Evolutionary conservation across 257 asterid genomes (phyloP).

Genomic region (Nicotiana noctiflora): DNA sequence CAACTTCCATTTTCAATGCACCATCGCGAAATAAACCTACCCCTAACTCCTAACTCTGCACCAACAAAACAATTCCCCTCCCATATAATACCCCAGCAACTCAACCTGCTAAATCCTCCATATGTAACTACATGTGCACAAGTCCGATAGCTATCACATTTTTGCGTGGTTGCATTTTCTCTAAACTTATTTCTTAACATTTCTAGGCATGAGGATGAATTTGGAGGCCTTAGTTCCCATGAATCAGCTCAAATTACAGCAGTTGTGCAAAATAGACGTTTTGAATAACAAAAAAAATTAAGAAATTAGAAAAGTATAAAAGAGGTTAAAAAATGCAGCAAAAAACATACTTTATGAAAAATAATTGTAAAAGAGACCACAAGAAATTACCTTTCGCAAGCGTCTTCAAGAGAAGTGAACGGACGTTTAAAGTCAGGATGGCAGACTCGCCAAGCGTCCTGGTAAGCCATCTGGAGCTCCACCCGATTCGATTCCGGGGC

Average conservation of each 20-base stretch:
- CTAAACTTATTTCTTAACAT: background rate
- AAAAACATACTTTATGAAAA: background rate
- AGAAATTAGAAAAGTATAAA: background rate
- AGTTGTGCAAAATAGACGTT: background rate
- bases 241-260: background rate
- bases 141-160: background rate
- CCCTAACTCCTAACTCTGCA: too few species aligned
- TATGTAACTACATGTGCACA: background rate
- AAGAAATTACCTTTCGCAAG: constrained; percentile 68
- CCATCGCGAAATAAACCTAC: background rate
- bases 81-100: background rate
- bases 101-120: background rate
- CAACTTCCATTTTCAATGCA: background rate
- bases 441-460: constrained; percentile 98
- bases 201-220: background rate
- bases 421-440: constrained; percentile 94
- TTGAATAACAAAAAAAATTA: background rate
- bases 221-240: background rate
- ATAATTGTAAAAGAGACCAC: background rate
- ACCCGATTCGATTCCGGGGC: constrained; percentile 18
- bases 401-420: constrained; percentile 85
- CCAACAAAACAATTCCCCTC: background rate
- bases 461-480: constrained; percentile 82
- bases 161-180: background rate
- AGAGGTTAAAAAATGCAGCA: background rate